Base-by-base conservation (phyloP, 2,329 filamentous ascomycete genomes). In the Aspergillus tanneri region DNA sequence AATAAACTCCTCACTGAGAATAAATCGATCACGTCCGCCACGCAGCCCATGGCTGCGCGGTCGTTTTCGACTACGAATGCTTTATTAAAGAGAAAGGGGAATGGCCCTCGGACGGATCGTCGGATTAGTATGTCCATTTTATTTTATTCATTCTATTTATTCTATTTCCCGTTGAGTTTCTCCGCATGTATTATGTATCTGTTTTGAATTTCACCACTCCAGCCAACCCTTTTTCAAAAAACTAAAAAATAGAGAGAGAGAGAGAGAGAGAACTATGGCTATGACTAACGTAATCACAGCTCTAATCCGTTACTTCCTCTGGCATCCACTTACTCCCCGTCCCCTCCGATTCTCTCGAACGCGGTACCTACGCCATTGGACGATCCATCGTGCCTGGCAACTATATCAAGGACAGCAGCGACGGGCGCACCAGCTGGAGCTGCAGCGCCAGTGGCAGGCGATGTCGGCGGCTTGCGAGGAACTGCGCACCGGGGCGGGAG, bases 321-420 rank as follows among this genome's bases (percentile, higher is more conserved):
- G 79, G 62, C 85, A 88, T 69, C 83, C 84, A 2, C 72, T 80
- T 23, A 87, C 82, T 5, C 85, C 85, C 0, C 82, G 85, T 10
- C 91, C 93, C 1, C 82, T 99, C 56, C 87, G 90, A 62, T 91
- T 97, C 81, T 90, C 84, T 32, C 90, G 92, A 60, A 87, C 87
- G 71, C 85, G 93, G 47, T 82, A 84, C 71, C 84, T 99, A 56
- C 88, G 93, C 38, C 93, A 99, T 78, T 99, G 93, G 93, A 97
- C 93, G 43, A 97, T 99, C 71, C 91, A 97, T 77, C 90, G 93
- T 61, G 92, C 92, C 18, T 97, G 91, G 90, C 80, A 88, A 62
- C 78, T 97, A 23, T 87, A 86, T 73, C 84, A 85, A 61, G 80
- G 85, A 59, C 81, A 87, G 66, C 79, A 84, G 61, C 84, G 84